These are phyloP conservation scores for Clohesyomyces aquaticus DNA, from an alignment of 495 filamentous ascomycete species.

Conservation along the genomic window DNA sequence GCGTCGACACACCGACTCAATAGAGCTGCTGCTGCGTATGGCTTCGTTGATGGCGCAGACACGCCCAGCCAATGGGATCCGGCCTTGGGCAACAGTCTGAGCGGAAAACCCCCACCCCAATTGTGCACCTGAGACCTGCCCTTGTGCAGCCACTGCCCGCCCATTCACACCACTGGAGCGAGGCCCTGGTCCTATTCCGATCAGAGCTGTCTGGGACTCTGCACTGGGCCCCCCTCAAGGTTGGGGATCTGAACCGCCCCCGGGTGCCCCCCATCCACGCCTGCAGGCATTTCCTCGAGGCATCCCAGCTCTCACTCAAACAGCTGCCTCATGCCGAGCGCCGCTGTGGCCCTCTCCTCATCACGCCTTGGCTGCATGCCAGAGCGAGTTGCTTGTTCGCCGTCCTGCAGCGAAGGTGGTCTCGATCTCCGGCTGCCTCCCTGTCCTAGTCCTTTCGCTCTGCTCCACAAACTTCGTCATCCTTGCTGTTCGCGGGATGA, in stretches of 20 bases:
- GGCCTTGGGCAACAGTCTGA: slow-evolving; percentile 28
- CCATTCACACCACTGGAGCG: slow-evolving; percentile 29
- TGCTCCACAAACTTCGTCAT: slow-evolving; percentile 39
- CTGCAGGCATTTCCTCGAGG: slow-evolving; percentile 4
- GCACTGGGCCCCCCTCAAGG: slow-evolving; percentile 4
- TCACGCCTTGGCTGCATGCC: slow-evolving; percentile 37
- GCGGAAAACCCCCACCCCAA: slow-evolving; percentile 32
- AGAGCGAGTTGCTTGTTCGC: slow-evolving; percentile 38
- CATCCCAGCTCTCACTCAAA: slow-evolving; percentile 36
- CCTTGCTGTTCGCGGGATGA: slow-evolving; percentile 41
- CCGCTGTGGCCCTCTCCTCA: slow-evolving; percentile 17
- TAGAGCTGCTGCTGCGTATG: neutral
- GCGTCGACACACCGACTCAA: neutral
- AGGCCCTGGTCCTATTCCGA: slow-evolving; percentile 22
- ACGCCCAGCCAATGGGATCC: slow-evolving; percentile 19
- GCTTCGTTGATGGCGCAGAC: neutral
- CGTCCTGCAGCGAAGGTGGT: slow-evolving; percentile 29
- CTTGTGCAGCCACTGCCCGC: slow-evolving; percentile 32
- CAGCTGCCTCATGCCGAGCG: slow-evolving; percentile 30
- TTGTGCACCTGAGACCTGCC: slow-evolving; percentile 29
- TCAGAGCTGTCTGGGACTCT: slow-evolving; percentile 18
- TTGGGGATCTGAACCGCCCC: slow-evolving; percentile 8
- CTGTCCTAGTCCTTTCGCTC: slow-evolving; percentile 32
- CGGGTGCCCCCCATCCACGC: neutral
- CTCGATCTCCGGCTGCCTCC: slow-evolving; percentile 35